A percentile compares a stretch with the other conserved stretches of the same genome.
phyloP scores from a whole-genome alignment of 768 basidiomycete species.

The Mycena belliarum region DNA sequence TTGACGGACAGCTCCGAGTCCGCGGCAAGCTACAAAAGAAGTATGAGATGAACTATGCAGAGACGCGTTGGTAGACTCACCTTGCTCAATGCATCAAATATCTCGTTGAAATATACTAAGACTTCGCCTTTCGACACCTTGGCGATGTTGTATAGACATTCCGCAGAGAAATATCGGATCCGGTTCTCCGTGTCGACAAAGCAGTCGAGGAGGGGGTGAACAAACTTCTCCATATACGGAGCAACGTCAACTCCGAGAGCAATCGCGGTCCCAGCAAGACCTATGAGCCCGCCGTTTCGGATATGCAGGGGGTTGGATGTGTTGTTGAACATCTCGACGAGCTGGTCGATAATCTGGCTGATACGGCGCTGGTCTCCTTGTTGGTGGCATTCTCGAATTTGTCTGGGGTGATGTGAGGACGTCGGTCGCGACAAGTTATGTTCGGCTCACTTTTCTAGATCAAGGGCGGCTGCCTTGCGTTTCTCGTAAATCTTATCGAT shows the following conservation, averaged over 20 bases:
- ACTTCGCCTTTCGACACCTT: constrained; percentile 98
- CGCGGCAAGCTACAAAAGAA: constrained; percentile 76
- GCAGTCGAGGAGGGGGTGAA: constrained; percentile 84
- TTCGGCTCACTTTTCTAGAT: constrained; percentile 82
- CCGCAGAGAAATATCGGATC: constrained; percentile 96
- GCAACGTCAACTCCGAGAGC: constrained; percentile 92
- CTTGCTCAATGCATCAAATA: constrained; percentile 97
- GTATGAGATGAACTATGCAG: not conserved
- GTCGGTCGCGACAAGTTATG: not conserved
- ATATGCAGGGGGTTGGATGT: constrained; percentile 82
- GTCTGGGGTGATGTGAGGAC: constrained; percentile 40
- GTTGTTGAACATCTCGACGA: constrained; percentile 92
- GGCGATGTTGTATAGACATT: constrained; percentile 97
- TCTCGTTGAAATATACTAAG: constrained; percentile 95
- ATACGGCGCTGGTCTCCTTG: constrained; percentile 83
- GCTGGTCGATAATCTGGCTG: constrained; percentile 86
- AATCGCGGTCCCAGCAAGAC: constrained; percentile 95
- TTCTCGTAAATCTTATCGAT: constrained; percentile 97
- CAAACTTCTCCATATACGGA: constrained; percentile 92
- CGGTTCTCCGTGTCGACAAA: constrained; percentile 94
- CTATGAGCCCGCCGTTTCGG: constrained; percentile 93
- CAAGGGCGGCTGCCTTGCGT: constrained; percentile 91
- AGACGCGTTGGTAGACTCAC: constrained; percentile 44
- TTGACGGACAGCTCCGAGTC: constrained; percentile 96
- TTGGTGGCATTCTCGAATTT: constrained; percentile 83